Percentiles rank a stretch among this genome's conserved stretches.
Evolutionary conservation across 441 rosid genomes (phyloP).

Genomic region (Pelargonium myrrhifolium): DNA sequence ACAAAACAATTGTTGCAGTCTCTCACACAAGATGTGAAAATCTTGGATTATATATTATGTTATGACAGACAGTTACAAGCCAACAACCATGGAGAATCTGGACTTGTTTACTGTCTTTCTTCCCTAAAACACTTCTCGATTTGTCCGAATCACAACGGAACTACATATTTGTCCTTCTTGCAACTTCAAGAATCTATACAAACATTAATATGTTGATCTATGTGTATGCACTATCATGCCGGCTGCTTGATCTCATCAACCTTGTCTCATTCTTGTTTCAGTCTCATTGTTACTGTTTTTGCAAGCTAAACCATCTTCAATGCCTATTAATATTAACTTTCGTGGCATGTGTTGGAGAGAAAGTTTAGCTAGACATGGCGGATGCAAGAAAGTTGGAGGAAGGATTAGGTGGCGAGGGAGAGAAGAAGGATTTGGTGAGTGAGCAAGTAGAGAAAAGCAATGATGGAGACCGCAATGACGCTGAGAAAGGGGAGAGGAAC

Average conservation of each 20-base stretch:
- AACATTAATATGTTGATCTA: not conserved
- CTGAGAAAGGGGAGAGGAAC: conserved; percentile 17
- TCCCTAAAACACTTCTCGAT: conserved; percentile 3
- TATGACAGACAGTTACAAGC: conserved; percentile 12
- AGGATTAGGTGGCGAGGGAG: conserved; percentile 27
- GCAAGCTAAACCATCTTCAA: no score
- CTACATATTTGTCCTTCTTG: not conserved
- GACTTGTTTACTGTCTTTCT: conserved; percentile 19
- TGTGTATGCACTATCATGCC: conserved; percentile 9
- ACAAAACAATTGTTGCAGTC: not conserved
- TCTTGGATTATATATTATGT: not conserved
- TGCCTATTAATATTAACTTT: not conserved
- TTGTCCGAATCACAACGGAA: conserved; percentile 2
- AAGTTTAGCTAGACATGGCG: conserved; percentile 27
- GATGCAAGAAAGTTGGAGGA: conserved; percentile 47
- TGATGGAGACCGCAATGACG: conserved; percentile 5
- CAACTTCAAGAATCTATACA: not conserved
- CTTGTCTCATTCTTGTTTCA: conserved; percentile 10
- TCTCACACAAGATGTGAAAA: not conserved
- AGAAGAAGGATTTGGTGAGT: not conserved
- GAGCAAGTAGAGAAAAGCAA: conserved; percentile 11
- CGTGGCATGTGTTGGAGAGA: not conserved
- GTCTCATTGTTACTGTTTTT: no score
- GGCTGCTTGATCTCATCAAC: conserved; percentile 12
- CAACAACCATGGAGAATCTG: conserved; percentile 15